A percentile compares a stretch with the other conserved stretches of the same genome.
Evolutionary conservation across 345 rosid genomes (phyloP).

Genomic region (Rhodomyrtus tomentosa): DNA sequence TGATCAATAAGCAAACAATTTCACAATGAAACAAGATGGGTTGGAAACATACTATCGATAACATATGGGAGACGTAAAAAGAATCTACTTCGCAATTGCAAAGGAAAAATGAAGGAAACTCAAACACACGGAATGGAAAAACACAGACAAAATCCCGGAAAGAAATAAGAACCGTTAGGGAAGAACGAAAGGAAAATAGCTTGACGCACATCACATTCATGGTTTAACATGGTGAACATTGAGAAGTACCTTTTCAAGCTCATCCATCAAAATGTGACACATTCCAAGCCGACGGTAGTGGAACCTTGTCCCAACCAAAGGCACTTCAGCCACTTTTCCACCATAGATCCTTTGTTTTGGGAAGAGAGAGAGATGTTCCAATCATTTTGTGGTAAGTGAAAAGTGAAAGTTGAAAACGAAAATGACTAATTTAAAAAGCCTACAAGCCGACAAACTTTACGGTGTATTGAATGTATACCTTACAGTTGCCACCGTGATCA

Average conservation of each 20-base stretch:
- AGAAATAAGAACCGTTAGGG: not conserved
- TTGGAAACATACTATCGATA: not conserved
- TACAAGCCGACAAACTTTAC: not conserved
- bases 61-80: not conserved
- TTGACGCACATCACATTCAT: not conserved
- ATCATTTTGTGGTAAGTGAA: not conserved
- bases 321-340: constrained; percentile 54
- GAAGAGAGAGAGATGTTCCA: not conserved
- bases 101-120: not conserved
- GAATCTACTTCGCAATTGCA: not conserved
- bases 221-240: not conserved
- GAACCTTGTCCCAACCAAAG: constrained; percentile 50
- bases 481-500: constrained; percentile 50
- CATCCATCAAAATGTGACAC: constrained; percentile 46
- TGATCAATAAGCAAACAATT: not conserved
- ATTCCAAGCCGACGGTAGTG: constrained; percentile 41
- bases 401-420: not conserved
- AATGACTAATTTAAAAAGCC: not conserved
- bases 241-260: constrained; percentile 35
- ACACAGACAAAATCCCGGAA: not conserved
- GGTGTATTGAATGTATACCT: constrained; percentile 29
- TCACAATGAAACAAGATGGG: not conserved
- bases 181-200: not conserved
- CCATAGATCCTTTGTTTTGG: constrained; percentile 38
- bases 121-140: not conserved